Percentiles rank a stretch among this genome's conserved stretches.
These are phyloP conservation scores for Nakazawaea populi DNA, from an alignment of 805 yeast genomes.

Conservation along the genomic window DNA sequence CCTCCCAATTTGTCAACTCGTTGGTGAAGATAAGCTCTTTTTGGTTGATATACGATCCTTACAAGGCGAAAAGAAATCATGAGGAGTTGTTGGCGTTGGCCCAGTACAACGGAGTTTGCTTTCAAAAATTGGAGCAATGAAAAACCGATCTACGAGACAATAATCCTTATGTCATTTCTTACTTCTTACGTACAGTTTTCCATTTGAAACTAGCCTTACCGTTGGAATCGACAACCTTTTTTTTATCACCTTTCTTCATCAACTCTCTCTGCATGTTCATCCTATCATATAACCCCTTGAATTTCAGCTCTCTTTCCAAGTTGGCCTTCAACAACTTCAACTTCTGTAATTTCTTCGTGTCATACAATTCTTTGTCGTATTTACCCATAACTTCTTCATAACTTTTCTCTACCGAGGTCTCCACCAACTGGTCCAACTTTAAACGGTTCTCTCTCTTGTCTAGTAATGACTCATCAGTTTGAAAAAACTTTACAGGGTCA, in stretches of 20 bases:
- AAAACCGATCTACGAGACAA: too few relatives aligned
- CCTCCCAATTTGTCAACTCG: too few relatives aligned
- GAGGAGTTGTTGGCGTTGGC: too few relatives aligned
- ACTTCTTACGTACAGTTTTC: constrained; percentile 70
- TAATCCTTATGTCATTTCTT: not conserved
- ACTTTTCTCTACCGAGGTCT: constrained; percentile 19
- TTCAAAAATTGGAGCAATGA: too few relatives aligned
- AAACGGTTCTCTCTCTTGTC: constrained; percentile 68
- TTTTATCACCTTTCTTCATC: constrained; percentile 86
- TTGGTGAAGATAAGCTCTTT: too few relatives aligned
- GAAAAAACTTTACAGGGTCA: constrained; percentile 58
- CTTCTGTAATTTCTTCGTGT: constrained; percentile 47
- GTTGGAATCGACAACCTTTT: constrained; percentile 58
- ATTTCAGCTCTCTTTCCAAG: constrained; percentile 62
- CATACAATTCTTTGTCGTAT: constrained; percentile 20
- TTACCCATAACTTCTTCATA: constrained; percentile 19
- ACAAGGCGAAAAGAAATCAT: too few relatives aligned
- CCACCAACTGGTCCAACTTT: constrained; percentile 51
- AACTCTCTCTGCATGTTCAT: constrained; percentile 78
- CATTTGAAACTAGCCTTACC: constrained; percentile 79
- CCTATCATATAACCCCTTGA: constrained; percentile 60
- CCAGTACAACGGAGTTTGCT: too few relatives aligned
- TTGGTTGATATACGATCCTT: too few relatives aligned
- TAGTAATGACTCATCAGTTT: constrained; percentile 62
- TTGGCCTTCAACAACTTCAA: constrained; percentile 56